These are phyloP conservation scores for Thalassiosira sp. DNA, from an alignment of 352 stramenopile species.

Conservation along the genomic window DNA sequence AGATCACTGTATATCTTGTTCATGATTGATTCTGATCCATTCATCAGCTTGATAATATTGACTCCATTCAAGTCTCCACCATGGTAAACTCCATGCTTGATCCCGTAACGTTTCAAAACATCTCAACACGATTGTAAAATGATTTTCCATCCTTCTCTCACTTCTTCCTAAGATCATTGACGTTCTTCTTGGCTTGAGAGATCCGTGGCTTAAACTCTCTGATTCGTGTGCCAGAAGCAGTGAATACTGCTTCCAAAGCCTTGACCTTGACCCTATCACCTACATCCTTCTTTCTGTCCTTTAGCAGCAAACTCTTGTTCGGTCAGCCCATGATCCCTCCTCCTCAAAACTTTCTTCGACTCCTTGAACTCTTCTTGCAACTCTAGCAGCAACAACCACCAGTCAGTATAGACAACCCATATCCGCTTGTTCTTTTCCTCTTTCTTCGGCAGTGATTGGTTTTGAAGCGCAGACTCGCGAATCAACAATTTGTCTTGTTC, in stretches of 20 bases:
- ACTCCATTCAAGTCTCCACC: constrained; percentile 11
- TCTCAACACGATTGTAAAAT: constrained; percentile 3
- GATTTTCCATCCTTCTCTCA: neutral
- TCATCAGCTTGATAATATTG: constrained; percentile 6
- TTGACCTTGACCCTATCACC: neutral
- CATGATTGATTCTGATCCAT: constrained; percentile 2
- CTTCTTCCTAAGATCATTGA: constrained; percentile 3
- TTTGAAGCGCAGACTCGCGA: no score
- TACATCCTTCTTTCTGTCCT: neutral
- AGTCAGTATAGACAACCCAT: constrained; percentile 4
- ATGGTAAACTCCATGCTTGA: constrained; percentile 4
- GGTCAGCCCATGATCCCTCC: neutral
- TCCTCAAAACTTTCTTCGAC: neutral
- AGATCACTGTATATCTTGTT: neutral
- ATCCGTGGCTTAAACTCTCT: neutral
- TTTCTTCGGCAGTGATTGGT: neutral
- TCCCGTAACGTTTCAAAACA: neutral
- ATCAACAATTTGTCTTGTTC: no score
- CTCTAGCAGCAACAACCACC: neutral
- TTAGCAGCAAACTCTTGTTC: neutral
- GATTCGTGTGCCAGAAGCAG: neutral
- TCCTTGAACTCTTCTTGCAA: neutral
- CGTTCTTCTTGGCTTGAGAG: neutral
- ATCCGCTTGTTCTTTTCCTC: neutral
- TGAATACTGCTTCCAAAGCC: neutral